Conservation (phyloP, 2,329 filamentous ascomycete species). For the Trichophyton simii region DNA sequence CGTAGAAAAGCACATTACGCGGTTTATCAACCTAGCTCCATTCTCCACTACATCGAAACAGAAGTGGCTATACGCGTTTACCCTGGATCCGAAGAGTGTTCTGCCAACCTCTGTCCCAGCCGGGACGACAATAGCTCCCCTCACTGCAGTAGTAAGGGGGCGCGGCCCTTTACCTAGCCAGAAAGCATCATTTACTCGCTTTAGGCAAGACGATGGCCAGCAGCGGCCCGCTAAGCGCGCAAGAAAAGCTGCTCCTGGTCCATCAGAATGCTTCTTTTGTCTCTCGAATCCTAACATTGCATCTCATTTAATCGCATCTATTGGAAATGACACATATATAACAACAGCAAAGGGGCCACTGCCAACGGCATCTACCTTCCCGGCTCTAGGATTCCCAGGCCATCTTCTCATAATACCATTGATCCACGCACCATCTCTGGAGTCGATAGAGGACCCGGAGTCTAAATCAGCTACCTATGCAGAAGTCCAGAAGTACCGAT, state of each 20-base stretch:
- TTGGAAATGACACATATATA: slow-evolving; percentile 76
- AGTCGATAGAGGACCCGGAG: slow-evolving; percentile 50
- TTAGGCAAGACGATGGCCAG: slow-evolving; percentile 26
- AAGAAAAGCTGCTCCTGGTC: slow-evolving; percentile 45
- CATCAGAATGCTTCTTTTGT: slow-evolving; percentile 87
- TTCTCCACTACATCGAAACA: slow-evolving; percentile 65
- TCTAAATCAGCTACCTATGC: slow-evolving; percentile 47
- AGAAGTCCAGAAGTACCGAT: slow-evolving; percentile 76
- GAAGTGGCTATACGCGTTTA: slow-evolving; percentile 51
- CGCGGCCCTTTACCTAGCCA: slow-evolving; percentile 36
- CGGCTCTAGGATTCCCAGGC: slow-evolving; percentile 60
- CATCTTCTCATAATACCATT: slow-evolving; percentile 89
- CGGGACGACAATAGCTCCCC: slow-evolving; percentile 64
- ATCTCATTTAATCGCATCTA: slow-evolving; percentile 78
- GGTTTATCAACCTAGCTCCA: slow-evolving; percentile 79
- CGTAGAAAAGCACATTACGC: slow-evolving; percentile 53
- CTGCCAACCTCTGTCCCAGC: slow-evolving; percentile 48
- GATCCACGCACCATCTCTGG: slow-evolving; percentile 64
- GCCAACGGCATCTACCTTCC: slow-evolving; percentile 57
- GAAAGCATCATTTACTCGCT: slow-evolving; percentile 26
- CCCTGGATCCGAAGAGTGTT: slow-evolving; percentile 52
- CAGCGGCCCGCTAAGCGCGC: slow-evolving; percentile 31
- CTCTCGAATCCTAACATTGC: slow-evolving; percentile 74
- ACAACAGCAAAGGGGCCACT: slow-evolving; percentile 88
- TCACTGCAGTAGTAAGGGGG: slow-evolving; percentile 43